Conservation (phyloP, 2,329 filamentous ascomycete species). For the Proliferodiscus dingleyae region DNA sequence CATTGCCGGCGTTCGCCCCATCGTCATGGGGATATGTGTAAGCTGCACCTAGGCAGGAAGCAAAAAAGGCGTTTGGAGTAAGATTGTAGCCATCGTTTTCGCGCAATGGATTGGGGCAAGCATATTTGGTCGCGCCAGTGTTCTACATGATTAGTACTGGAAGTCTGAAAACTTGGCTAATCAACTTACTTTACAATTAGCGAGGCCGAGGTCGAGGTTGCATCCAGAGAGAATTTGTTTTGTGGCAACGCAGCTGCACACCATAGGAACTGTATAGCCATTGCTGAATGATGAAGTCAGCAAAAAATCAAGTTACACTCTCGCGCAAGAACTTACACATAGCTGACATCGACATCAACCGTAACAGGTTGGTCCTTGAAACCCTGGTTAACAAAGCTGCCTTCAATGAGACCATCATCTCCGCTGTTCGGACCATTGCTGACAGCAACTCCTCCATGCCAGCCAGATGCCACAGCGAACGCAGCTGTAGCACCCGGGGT, state of each 20-base stretch:
- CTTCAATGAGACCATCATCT: constrained; percentile 5
- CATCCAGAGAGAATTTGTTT: not conserved
- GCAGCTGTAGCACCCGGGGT: not conserved
- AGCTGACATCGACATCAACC: constrained; percentile 1
- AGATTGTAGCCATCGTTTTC: not conserved
- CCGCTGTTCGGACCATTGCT: not conserved
- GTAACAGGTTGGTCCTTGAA: not conserved
- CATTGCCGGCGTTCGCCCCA: not conserved
- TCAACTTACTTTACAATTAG: not conserved
- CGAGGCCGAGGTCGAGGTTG: constrained; percentile 1
- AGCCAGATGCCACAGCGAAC: constrained; percentile 2
- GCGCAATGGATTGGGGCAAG: not conserved
- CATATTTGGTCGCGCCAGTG: not conserved
- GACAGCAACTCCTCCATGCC: constrained; percentile 2
- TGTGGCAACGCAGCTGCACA: constrained; percentile 1
- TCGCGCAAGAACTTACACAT: not conserved
- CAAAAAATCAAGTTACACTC: not conserved
- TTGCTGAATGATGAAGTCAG: not conserved
- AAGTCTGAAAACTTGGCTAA: not conserved
- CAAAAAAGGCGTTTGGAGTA: constrained; percentile 1
- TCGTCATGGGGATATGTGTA: constrained; percentile 3
- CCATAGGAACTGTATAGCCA: constrained; percentile 3
- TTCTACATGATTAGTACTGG: not conserved
- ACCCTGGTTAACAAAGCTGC: not conserved
- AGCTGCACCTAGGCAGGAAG: not conserved